Evolutionary conservation across 108 stramenopile genomes (phyloP), one percentile per base, ranked within the genome.

Genomic region (Schizochytrium sp.): DNA sequence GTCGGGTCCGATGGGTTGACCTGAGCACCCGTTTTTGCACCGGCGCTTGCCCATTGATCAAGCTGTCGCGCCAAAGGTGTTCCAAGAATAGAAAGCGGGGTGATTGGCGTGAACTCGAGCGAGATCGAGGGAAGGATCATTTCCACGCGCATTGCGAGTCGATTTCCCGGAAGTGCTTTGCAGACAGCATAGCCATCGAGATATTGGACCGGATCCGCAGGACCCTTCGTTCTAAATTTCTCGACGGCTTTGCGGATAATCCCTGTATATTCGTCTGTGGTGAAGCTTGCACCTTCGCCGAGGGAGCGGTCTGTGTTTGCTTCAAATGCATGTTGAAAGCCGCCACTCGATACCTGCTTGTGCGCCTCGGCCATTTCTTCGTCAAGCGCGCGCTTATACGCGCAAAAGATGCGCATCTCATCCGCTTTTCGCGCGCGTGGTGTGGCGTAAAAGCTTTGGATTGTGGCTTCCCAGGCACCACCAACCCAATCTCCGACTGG

Each of bases 21-120:
- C 18, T 28, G 41, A 23, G 18, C 3, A 45, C 48, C 4, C 23
- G 4, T 34, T 8, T 18, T 69, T 3, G 63, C 2, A 1, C 41
- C 63, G 25, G 34, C 63, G 10, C 21, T 23, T 8, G 76, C 76
- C 76, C 76, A 83, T 25, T 25, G 48, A 12, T 83, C 76, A 43
- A 83, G 51, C 28, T 83, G 76, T 43, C 76, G 76, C 76, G 76
- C 76, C 51, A 83, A 34, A 12, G 76, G 76, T 12, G 76, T 83
- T 6, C 25, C 51, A 23, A 83, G 51, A 45, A 83, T 83, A 45
- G 76, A 83, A 45, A 83, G 76, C 19, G 76, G 76, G 0, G 76
- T 83, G 76, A 83, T 53, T 8, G 76, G 76, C 1, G 45, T 83
- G 28, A 83, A 83, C 28, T 47, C 51, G 23, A 83, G 51, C 48